A percentile compares a stretch with the other conserved stretches of the same genome.
Evolutionary conservation across 2,329 filamentous ascomycete species (phyloP).

Genomic region (Aspergillus latus): DNA sequence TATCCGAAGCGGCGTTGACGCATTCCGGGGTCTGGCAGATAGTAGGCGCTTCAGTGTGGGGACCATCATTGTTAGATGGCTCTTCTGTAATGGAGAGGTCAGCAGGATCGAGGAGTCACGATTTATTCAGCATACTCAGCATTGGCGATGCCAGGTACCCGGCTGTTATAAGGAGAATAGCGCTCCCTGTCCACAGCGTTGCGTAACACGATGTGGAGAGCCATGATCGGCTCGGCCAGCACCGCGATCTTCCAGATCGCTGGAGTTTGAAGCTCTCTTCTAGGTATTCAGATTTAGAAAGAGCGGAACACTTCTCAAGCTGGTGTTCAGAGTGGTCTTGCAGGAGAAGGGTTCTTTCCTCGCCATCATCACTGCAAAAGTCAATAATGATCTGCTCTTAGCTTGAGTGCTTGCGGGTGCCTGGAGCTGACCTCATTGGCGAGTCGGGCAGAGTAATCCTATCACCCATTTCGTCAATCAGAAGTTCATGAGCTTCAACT

Average conservation of each 20-base stretch:
- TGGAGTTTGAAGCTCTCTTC: constrained; percentile 3
- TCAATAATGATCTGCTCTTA: background rate
- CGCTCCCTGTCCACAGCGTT: constrained; percentile 5
- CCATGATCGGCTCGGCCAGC: constrained; percentile 5
- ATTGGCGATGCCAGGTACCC: constrained; percentile 3
- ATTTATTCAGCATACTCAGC: constrained; percentile 7
- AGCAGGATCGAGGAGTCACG: background rate
- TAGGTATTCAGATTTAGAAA: background rate
- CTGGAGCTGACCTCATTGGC: constrained; percentile 15
- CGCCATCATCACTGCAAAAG: constrained; percentile 9
- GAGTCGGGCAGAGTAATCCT: constrained; percentile 7
- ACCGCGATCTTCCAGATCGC: background rate
- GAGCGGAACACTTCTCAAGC: constrained; percentile 11
- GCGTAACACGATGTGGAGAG: constrained; percentile 10
- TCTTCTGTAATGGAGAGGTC: constrained; percentile 8
- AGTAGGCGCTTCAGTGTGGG: constrained; percentile 20
- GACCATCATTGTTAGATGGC: constrained; percentile 15
- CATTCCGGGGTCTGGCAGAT: constrained; percentile 61
- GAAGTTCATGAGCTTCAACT: background rate
- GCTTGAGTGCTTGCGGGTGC: background rate
- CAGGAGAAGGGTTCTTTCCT: constrained; percentile 12
- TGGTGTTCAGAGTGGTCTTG: constrained; percentile 2
- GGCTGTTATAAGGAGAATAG: constrained; percentile 4
- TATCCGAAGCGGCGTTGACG: constrained; percentile 62
- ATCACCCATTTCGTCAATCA: constrained; percentile 10